A percentile compares a stretch with the other conserved stretches of the same genome.
phyloP scores from a whole-genome alignment of 768 basidiomycete species.

The Boletus rubroflammeus region DNA sequence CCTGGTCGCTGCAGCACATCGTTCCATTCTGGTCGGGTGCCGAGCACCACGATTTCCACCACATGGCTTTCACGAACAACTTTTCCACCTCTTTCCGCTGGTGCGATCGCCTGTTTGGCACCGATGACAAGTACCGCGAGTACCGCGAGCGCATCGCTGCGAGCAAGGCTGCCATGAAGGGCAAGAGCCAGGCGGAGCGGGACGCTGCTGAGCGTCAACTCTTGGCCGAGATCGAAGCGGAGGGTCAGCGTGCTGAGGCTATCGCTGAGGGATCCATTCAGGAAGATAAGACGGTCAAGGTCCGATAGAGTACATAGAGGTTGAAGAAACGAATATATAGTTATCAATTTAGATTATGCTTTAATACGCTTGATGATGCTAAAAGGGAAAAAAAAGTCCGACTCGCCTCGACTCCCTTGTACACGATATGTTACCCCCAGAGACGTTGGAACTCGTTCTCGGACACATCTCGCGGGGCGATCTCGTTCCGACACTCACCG shows the following conservation, averaged over 20 bases:
- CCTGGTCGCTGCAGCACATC: slow-evolving; percentile 92
- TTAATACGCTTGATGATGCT: slow-evolving; percentile 15
- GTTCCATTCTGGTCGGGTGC: slow-evolving; percentile 97
- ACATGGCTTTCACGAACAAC: slow-evolving; percentile 94
- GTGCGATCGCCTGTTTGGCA: slow-evolving; percentile 88
- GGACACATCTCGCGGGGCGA: slow-evolving; percentile 24
- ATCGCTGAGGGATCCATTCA: slow-evolving; percentile 38
- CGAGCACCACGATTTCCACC: slow-evolving; percentile 98
- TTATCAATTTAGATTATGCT: not conserved
- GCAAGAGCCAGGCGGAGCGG: slow-evolving; percentile 50
- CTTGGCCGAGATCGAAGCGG: slow-evolving; percentile 67
- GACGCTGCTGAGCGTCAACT: slow-evolving; percentile 57
- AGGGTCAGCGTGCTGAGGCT: slow-evolving; percentile 68
- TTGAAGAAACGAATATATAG: not conserved
- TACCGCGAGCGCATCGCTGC: slow-evolving; percentile 67
- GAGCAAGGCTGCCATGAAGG: slow-evolving; percentile 54
- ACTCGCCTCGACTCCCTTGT: no score
- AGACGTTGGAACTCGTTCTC: slow-evolving; percentile 35
- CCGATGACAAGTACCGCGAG: slow-evolving; percentile 83
- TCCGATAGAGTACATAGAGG: slow-evolving; percentile 22
- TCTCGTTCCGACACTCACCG: slow-evolving; percentile 23
- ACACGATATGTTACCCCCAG: slow-evolving; percentile 37
- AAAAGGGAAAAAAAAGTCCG: no score
- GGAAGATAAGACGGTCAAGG: slow-evolving; percentile 23
- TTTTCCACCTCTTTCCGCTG: slow-evolving; percentile 92